Percentiles rank a stretch among this genome's conserved stretches.
Evolutionary conservation across 2,329 filamentous ascomycete genomes (phyloP).

Genomic region (Fusarium duplospermum): DNA sequence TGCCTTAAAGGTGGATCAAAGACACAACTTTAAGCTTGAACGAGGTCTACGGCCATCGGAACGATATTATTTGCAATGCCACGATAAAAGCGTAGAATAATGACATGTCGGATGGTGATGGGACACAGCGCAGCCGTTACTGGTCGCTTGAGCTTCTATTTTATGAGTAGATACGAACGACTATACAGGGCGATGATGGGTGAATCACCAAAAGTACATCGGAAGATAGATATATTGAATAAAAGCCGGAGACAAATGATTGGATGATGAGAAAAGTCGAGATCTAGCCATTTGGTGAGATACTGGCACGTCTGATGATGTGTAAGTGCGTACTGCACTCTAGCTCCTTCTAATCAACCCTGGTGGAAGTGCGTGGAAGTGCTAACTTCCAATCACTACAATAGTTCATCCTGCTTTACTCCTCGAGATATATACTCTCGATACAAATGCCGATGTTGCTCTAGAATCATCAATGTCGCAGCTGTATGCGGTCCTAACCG

Average conservation of each 20-base stretch:
- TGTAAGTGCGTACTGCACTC: not conserved
- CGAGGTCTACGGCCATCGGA: constrained; percentile 67
- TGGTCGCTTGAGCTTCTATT: constrained; percentile 66
- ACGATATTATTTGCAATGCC: constrained; percentile 58
- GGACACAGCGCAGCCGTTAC: constrained; percentile 64
- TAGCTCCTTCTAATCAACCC: not conserved
- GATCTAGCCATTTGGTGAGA: constrained; percentile 64
- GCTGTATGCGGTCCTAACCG: constrained; percentile 20
- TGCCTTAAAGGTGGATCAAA: constrained; percentile 47
- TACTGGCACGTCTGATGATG: constrained; percentile 61
- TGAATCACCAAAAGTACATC: constrained; percentile 71
- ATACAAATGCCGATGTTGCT: constrained; percentile 18
- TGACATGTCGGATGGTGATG: constrained; percentile 62
- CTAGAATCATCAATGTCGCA: constrained; percentile 17
- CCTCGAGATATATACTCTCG: not conserved
- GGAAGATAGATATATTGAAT: constrained; percentile 64
- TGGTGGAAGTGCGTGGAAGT: not conserved
- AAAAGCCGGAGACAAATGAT: constrained; percentile 68
- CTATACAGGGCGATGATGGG: constrained; percentile 70
- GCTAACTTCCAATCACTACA: not conserved
- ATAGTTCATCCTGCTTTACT: not conserved
- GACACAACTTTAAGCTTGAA: constrained; percentile 28
- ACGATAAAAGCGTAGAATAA: constrained; percentile 63
- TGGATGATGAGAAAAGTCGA: constrained; percentile 70
- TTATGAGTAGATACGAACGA: constrained; percentile 66